Evolutionary conservation across 2,329 filamentous ascomycete species (phyloP), one percentile per base, ranked within the genome.

Genomic region (Aspergillus awamori): DNA sequence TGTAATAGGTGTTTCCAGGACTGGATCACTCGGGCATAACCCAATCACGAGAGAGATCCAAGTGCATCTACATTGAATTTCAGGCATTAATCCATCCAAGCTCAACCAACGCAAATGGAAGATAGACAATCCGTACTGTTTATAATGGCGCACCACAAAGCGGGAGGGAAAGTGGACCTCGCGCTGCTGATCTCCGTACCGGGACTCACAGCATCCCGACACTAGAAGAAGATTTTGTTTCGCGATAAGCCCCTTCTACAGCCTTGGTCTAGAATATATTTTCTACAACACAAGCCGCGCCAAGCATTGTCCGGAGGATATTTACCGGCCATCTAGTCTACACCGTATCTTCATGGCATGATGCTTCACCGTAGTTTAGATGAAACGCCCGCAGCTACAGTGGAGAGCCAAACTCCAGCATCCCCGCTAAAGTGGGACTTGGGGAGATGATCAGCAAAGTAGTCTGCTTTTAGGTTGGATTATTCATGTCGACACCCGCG

Each of bases 261-360:
- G 45, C 13, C 22, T 8, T 24, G 41, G 17, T 24, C 41, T 45
- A 24, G 41, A 24, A 45, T 45, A 2, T n/a, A 15, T 17, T 17
- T 4, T 10, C 2, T 28, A 24, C 24, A 49, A 11, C 3, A 28
- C 13, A 26, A 30, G 10, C 5, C 7, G 1, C 7, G 13, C 45
- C 22, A 48, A 28, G 22, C 7, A n/a, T 8, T 48, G 20, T 48
- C 45, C 22, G 45, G 45, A 48, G 45, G 13, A 48, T 48, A 7
- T 28, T 28, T 28, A 15, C 45, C 24, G 45, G 11, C 24, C 45
- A 49, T 28, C 11, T 13, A 48, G 30, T 28, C 11, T 13, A 48
- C 45, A 48, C 45, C 45, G 22, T 49, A 45, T 36, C 33, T 36
- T 36, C 45, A 26, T 51, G 47, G 47, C 47, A 33, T 51, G 47